phyloP scores from a whole-genome alignment of 1,139 yeast species.

The Waltiozyma sp. region DNA sequence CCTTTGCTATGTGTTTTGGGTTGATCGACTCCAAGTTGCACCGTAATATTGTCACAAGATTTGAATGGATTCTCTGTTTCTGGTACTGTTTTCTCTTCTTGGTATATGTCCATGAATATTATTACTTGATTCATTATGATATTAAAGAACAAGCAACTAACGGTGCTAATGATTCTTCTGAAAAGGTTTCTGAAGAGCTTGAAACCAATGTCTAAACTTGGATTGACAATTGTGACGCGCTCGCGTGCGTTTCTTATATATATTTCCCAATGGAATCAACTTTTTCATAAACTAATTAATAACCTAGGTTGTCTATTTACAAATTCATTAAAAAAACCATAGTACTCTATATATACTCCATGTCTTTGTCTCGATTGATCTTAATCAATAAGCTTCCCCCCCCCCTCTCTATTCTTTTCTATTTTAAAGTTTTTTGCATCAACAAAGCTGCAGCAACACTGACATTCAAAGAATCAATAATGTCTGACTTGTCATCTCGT shows the following conservation, averaged over 20 bases:
- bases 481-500: slow-evolving; percentile 22
- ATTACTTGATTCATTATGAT: not conserved
- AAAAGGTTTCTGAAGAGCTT: no score
- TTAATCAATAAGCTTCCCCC: no score
- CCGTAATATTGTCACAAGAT: slow-evolving; percentile 36
- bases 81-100: slow-evolving; percentile 59
- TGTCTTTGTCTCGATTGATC: no score
- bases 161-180: no score
- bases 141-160: no score
- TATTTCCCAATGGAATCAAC: no score
- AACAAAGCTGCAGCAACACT: slow-evolving; percentile 80
- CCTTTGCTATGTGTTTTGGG: slow-evolving; percentile 63
- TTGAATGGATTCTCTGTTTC: slow-evolving; percentile 80
- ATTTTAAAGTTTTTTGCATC: slow-evolving; percentile 26
- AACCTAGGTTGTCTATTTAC: not conserved
- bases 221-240: no score
- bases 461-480: slow-evolving; percentile 77
- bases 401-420: no score
- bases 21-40: slow-evolving; percentile 25
- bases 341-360: no score
- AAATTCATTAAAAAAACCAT: not conserved
- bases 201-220: no score
- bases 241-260: no score
- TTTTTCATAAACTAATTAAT: no score
- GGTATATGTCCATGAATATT: not conserved